A percentile compares a stretch with the other conserved stretches of the same genome.
phyloP scores from a whole-genome alignment of 2,329 filamentous ascomycete genomes.

The Xylaria sp. region DNA sequence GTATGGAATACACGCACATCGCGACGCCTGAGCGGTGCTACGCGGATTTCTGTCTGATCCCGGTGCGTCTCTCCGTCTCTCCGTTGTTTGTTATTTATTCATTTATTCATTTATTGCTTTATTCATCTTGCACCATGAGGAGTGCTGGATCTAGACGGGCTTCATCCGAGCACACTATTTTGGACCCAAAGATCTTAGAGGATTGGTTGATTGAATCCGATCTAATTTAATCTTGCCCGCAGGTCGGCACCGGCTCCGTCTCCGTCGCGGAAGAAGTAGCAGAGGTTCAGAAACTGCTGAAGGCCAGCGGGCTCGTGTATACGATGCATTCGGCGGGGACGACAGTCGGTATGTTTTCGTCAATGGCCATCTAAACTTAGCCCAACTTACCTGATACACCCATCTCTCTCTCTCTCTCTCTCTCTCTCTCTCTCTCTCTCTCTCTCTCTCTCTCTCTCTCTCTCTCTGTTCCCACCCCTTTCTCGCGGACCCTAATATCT shows the following conservation, averaged over 20 bases:
- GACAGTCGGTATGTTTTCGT: constrained; percentile 77
- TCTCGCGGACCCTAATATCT: not conserved
- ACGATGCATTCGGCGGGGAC: constrained; percentile 95
- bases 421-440: not conserved
- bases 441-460: too few species aligned
- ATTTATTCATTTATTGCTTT: too few species aligned
- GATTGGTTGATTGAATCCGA: too few species aligned
- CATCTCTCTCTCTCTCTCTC: not conserved
- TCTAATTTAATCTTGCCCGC: not conserved
- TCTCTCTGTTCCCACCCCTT: not conserved
- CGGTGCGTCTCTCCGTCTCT: constrained; percentile 67
- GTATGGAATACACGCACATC: constrained; percentile 57
- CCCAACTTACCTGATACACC: not conserved
- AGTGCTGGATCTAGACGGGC: not conserved
- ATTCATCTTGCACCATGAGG: not conserved
- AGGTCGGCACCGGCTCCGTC: constrained; percentile 82
- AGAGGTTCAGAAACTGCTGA: constrained; percentile 85
- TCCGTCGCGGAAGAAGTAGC: constrained; percentile 88
- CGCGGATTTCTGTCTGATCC: constrained; percentile 92
- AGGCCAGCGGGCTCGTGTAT: constrained; percentile 82
- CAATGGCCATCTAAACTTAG: not conserved
- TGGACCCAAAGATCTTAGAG: too few species aligned
- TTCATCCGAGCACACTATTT: not conserved
- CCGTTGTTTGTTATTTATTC: too few species aligned
- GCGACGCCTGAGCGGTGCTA: constrained; percentile 80